Conservation (phyloP, 1,139 yeast genomes). For the Suhomyces coccinellae region DNA sequence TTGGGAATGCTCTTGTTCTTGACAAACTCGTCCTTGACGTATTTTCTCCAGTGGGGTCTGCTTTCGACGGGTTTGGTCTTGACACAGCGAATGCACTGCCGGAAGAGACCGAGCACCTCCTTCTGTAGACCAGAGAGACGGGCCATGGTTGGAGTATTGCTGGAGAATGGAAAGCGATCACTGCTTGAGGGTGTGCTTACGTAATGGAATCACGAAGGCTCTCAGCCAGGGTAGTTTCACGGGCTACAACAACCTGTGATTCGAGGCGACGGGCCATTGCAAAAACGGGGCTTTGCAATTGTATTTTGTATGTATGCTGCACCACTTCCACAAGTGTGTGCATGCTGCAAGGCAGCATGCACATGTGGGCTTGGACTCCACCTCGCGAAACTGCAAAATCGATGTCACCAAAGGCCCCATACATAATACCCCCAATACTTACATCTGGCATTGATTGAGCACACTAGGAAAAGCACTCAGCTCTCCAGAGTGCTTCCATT, state of each 20-base stretch:
- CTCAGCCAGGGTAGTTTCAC: too few relatives aligned
- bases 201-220: too few relatives aligned
- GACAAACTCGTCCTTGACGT: slow-evolving; percentile 60
- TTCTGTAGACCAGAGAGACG: slow-evolving; percentile 61
- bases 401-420: too few relatives aligned
- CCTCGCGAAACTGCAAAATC: background rate
- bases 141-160: slow-evolving; percentile 27
- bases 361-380: background rate
- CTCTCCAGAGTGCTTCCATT: too few relatives aligned
- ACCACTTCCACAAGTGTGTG: background rate
- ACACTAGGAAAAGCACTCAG: too few relatives aligned
- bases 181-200: background rate
- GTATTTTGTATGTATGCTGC: background rate
- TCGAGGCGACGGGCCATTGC: background rate
- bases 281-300: background rate
- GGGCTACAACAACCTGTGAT: background rate
- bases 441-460: background rate
- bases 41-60: slow-evolving; percentile 46
- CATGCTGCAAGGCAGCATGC: background rate
- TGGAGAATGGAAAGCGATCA: slow-evolving; percentile 1
- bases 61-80: slow-evolving; percentile 54
- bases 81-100: slow-evolving; percentile 56
- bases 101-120: slow-evolving; percentile 64
- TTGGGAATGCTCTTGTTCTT: slow-evolving; percentile 60
- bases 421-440: too few relatives aligned